Base-by-base conservation (phyloP, 2,329 filamentous ascomycete species). In the Claviceps sp. region DNA sequence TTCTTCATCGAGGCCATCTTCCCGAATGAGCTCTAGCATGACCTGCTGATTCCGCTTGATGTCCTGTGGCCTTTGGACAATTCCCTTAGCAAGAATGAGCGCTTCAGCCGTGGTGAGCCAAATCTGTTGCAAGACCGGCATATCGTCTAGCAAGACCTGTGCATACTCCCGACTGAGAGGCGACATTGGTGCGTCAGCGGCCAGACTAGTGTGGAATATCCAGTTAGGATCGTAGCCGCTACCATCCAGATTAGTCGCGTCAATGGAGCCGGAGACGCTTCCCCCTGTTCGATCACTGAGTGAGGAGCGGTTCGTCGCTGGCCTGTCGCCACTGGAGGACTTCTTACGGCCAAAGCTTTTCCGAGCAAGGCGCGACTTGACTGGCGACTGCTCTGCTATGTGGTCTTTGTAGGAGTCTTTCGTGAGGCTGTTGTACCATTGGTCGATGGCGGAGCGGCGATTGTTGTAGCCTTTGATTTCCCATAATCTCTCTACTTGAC, bases 391-490 rank as follows among this genome's bases (percentile, higher is more conserved):
- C 37, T 75, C 74, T 5, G 55, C 63, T 49, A 54, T 51, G 14
- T 58, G 54, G 8, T 74, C 74, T 54, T 70, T 74, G 2, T 11
- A 34, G 30, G 70, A 69, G 9, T 74, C 74, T 54, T 70, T 74
- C 1, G 71, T 69, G 8, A 84, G 63, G 18, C 68, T 70, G 42
- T 71, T 71, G 61, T 77, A 81, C 79, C 79, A 84, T 5, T 60
- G 67, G 58, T 84, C 81, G 16, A 84, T 80, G 1, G 76, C 75
- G 20, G 71, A 70, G 52, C 79, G 72, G 36, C 81, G 71, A 49
- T 70, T 70, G 60, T 81, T 84, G 63, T 84, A 84, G 1, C 80
- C 79, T 59, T 82, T 82, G 41, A 81, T 79, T 60, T 83, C 79
- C 81, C 81, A 84, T 38, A 84, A 72, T 45, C 75, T 71, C 58